Evolutionary conservation across 1,284 basidiomycete species (phyloP).

Genomic region (Golubevia pallescens): DNA sequence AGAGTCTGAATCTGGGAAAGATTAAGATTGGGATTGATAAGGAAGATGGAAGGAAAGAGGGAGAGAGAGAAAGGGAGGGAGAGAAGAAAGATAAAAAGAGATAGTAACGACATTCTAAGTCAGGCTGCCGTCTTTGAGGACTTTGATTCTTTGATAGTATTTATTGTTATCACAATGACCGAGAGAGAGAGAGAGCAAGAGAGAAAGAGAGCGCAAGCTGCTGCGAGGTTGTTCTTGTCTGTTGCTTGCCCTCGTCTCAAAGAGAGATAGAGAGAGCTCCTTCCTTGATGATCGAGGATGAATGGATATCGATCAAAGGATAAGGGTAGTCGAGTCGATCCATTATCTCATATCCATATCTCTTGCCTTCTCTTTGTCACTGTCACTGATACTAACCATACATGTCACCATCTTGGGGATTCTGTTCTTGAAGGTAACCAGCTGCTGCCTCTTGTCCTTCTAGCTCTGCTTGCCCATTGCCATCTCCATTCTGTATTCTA

Average conservation of each 20-base stretch:
- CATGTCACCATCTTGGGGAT: neutral
- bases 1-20: constrained; percentile 35
- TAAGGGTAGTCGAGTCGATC: neutral
- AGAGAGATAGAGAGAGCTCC: too few species aligned
- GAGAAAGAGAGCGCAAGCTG: neutral
- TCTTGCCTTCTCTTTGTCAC: constrained; percentile 12
- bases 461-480: neutral
- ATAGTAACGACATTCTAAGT: too few species aligned
- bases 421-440: neutral
- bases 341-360: constrained; percentile 9
- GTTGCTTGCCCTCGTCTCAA: too few species aligned
- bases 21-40: neutral
- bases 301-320: neutral
- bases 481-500: constrained; percentile 8
- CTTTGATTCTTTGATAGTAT: too few species aligned
- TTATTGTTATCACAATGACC: too few species aligned
- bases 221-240: too few species aligned
- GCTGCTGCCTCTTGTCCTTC: neutral
- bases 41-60: neutral
- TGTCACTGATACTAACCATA: neutral
- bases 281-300: too few species aligned
- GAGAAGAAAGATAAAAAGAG: neutral
- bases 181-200: neutral
- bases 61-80: neutral
- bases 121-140: too few species aligned